Evolutionary conservation across 2,329 filamentous ascomycete genomes (phyloP).

Genomic region (Elsinoe necatrix): DNA sequence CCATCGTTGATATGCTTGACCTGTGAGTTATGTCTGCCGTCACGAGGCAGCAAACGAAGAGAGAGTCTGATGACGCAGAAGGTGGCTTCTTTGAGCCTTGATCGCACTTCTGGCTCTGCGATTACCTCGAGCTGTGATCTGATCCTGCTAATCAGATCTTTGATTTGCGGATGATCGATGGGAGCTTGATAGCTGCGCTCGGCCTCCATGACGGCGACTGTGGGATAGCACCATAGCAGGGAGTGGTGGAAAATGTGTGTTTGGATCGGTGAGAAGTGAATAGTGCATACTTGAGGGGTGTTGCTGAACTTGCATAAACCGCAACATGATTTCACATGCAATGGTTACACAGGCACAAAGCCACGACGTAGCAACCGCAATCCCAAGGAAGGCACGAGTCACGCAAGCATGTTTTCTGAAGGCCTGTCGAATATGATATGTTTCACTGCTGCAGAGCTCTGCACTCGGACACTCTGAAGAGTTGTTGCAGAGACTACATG

Average conservation of each 20-base stretch:
- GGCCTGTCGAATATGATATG: background rate
- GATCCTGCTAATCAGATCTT: background rate
- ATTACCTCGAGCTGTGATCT: constrained; percentile 3
- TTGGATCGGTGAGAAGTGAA: too few species aligned
- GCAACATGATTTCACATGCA: background rate
- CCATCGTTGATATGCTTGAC: constrained; percentile 1
- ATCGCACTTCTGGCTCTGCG: background rate
- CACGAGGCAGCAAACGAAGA: background rate
- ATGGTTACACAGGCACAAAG: background rate
- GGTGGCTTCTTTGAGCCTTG: background rate
- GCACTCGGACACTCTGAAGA: background rate
- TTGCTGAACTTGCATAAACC: background rate
- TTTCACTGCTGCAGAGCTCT: constrained; percentile 3
- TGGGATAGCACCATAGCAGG: background rate
- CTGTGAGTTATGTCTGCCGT: background rate
- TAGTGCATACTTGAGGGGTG: background rate
- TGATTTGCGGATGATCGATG: background rate
- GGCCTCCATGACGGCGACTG: background rate
- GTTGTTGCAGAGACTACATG: background rate
- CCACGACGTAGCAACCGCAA: background rate
- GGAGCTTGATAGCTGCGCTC: background rate
- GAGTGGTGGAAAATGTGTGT: background rate
- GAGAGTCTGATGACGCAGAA: background rate
- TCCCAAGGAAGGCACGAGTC: background rate
- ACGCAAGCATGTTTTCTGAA: background rate